Evolutionary conservation across 2,329 filamentous ascomycete species (phyloP), one percentile per base, ranked within the genome.

Genomic region (Cordyceps militaris): DNA sequence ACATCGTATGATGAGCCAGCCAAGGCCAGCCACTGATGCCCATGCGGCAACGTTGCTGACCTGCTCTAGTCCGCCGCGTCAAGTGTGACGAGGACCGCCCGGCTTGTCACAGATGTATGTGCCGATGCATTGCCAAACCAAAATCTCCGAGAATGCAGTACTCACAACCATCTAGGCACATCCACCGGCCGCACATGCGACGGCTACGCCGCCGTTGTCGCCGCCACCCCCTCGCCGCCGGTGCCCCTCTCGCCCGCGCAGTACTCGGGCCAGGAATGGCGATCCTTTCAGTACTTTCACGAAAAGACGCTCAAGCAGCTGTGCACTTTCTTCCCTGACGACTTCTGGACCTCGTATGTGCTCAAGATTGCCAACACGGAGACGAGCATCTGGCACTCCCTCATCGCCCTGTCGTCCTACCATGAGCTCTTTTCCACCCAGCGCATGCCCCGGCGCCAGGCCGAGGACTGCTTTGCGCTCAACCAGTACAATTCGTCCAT

Each of bases 261-360:
- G 14, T 42, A 56, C 48, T 46, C 52, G 6, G 26, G 44, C 4
- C 38, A 42, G 26, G 58, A 59, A 43, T 56, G 52, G 52, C 58
- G 58, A n/a, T 56, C 58, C 10, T 56, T 59, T 43, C 58, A 59
- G 21, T 59, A 51, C 24, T 59, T 59, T 14, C 47, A 56, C 32
- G 58, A 59, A 21, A 59, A 51, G 40, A 59, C 58, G 9, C 52
- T 59, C 1, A 51, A 46, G 24, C 58, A 59, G 47, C 52, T 59
- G 24, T 50, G 43, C 23, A 53, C 32, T 7, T 56, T 56, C 32
- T 52, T 59, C 19, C 40, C 46, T 2, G 40, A 59, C 24, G 53
- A 56, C 34, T 59, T 59, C 26, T 59, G 58, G 58, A 57, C 24
- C 40, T 56, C 52, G n/a, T 51, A 56, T 24, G 53, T 59, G 16